Base-by-base conservation (phyloP, 1,139 yeast species). In the Geotrichum klebahnii region DNA sequence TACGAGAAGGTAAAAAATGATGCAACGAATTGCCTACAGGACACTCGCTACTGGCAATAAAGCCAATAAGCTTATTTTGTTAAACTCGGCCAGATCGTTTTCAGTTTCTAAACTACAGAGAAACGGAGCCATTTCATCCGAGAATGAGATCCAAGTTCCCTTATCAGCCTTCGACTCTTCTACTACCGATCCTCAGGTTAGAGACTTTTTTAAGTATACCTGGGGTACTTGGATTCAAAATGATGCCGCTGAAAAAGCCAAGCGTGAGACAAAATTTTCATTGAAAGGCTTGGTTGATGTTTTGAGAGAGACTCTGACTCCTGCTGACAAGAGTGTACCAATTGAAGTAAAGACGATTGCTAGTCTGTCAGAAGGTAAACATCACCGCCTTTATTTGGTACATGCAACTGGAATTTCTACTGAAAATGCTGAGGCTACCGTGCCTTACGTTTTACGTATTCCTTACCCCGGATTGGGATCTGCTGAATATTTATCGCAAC, bases 221-320 rank as follows among this genome's bases (percentile, higher is more conserved):
- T 90, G 97, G 96, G 98, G 98, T 44, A 77, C 95, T 3, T 92
- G 97, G 97, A 71, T 90, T 62, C 79, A 76, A 55, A 80, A 90
- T 63, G 96, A 90, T 64, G 77, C 76, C 55, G 69, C 69, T 37
- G 92, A 90, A 65, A 82, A 86, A 62, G 78, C 76, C 9, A 80
- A 79, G 59, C 80, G 97, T 67, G 80, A 78, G 53, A 90, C 97
- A n/a, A 76, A 75, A 55, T 92, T 92, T 67, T 83, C 94, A 4
- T 75, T 90, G 52, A 82, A 81, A 64, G 97, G 97, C 1, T 70
- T 87, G 51, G 61, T 63, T 16, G 71, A 68, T 23, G 61, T 69
- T 10, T 53, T 71, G 42, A 60, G 63, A 48, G 59, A 62, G 40
- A 56, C 63, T 31, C 61, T 63, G 19, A 55, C 55, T 20, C 55